Evolutionary conservation across 176 grass and related monocot species (phyloP), one percentile per base, ranked within the genome.

Genomic region (Thinopyrum elongatum): DNA sequence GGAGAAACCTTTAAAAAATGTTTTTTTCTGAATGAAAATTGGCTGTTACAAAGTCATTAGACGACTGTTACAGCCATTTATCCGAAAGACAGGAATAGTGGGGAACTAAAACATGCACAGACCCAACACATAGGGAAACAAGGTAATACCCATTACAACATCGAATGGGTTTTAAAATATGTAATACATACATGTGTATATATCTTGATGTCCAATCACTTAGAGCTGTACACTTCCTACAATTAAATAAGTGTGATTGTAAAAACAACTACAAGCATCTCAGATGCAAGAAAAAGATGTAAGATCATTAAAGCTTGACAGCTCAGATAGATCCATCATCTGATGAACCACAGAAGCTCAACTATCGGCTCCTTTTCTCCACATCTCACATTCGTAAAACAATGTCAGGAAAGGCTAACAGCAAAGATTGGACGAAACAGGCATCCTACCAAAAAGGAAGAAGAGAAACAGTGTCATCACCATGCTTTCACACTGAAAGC

Each of bases 401-500:
- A 80, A 68, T 87, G 80, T 83, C 60, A 80, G 71, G 33, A 53
- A 87, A 58, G 76, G 70, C 59, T 84, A 84, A 90, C 46, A 84
- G 64, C 60, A 46, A 71, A 79, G 47, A 91, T 62, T 69, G 59
- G 74, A 25, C 30, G n/a, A 87, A 90, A 77, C 12, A 84, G 76
- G 75, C 67, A 87, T 87, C 80, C 75, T 80, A 74, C 42, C 51
- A 74, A n/a, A 83, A 87, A 79, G 72, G 21, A 87, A 75, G 75
- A 90, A 90, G 85, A 87, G 46, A 90, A 87, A 87, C 44, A 87
- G 85, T 84, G 69, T 38, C 81, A 80, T 76, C 75, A 30, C 76
- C 69, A 80, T 91, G 85, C 74, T 87, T 88, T 87, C 77, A 90
- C 86, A 81, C 71, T 73, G 82, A 87, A 90, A 87, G 78, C 66